Conservation (phyloP, 2,329 filamentous ascomycete species). For the Bipolaris victoriae region DNA sequence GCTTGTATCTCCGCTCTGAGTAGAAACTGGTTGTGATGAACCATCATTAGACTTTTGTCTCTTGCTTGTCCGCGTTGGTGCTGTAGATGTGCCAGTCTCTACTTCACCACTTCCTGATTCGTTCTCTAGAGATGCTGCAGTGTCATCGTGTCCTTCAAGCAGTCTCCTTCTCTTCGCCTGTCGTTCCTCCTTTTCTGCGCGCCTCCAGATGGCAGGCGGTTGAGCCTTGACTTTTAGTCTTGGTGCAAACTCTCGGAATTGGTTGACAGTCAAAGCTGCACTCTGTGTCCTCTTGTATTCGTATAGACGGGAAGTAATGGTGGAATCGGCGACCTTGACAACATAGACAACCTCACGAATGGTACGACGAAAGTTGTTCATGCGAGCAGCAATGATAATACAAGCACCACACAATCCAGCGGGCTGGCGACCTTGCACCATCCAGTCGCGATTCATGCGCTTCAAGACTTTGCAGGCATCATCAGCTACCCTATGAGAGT, state of each 20-base stretch:
- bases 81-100: constrained; percentile 17
- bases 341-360: constrained; percentile 96
- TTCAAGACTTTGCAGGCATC: constrained; percentile 87
- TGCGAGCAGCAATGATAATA: constrained; percentile 90
- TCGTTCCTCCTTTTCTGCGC: constrained; percentile 58
- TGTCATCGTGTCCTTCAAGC: constrained; percentile 18
- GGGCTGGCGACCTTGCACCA: constrained; percentile 90
- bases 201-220: constrained; percentile 80
- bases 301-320: constrained; percentile 86
- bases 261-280: constrained; percentile 82
- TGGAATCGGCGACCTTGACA: constrained; percentile 93
- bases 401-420: constrained; percentile 94
- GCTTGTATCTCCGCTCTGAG: constrained; percentile 11
- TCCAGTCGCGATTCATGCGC: constrained; percentile 97
- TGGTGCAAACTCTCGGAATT: constrained; percentile 76
- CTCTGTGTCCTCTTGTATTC: constrained; percentile 90
- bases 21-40: constrained; percentile 17
- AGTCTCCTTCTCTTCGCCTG: constrained; percentile 35
- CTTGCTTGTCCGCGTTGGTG: constrained; percentile 28
- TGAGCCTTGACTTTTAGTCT: constrained; percentile 65
- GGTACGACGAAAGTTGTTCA: constrained; percentile 96
- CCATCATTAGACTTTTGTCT: constrained; percentile 32
- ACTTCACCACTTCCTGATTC: constrained; percentile 10
- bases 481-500: constrained; percentile 82
- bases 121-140: constrained; percentile 8